Percentiles rank a stretch among this genome's conserved stretches.
Conservation (phyloP, 345 rosid genomes). For the Anastatica hierochuntica region DNA sequence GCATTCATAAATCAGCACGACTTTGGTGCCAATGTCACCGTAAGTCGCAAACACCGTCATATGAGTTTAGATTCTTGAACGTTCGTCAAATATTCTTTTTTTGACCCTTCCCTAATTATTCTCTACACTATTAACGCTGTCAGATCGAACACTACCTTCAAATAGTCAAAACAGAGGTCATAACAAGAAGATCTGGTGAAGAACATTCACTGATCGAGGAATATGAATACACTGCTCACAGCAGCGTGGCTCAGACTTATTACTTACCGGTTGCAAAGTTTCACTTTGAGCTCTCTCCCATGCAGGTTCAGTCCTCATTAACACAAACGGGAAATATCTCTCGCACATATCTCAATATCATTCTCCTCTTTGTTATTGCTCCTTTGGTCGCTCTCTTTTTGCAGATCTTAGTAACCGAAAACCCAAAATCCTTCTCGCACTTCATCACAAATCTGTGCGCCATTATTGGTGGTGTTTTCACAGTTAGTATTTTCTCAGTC, state of each 20-base stretch:
- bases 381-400: slow-evolving; percentile 1
- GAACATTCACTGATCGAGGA: slow-evolving; percentile 52
- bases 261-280: slow-evolving; percentile 69
- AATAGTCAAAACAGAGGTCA: slow-evolving; percentile 81
- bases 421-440: slow-evolving; percentile 72
- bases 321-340: no score
- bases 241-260: slow-evolving; percentile 56
- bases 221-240: slow-evolving; percentile 91
- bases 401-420: slow-evolving; percentile 77
- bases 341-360: no score
- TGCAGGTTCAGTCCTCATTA: slow-evolving; percentile 52
- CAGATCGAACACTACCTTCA: slow-evolving; percentile 98
- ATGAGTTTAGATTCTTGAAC: no score
- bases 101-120: no score
- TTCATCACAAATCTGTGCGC: slow-evolving; percentile 96
- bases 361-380: background rate
- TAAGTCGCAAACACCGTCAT: slow-evolving; percentile 49
- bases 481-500: slow-evolving; percentile 48
- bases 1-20: slow-evolving; percentile 61
- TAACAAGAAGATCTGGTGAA: slow-evolving; percentile 31
- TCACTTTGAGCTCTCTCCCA: slow-evolving; percentile 91
- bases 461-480: slow-evolving; percentile 91
- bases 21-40: slow-evolving; percentile 82
- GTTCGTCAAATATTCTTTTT: no score
- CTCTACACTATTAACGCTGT: no score